phyloP scores from a whole-genome alignment of 192 early-diverging fungal species.

The Umbelopsis ramanniana region DNA sequence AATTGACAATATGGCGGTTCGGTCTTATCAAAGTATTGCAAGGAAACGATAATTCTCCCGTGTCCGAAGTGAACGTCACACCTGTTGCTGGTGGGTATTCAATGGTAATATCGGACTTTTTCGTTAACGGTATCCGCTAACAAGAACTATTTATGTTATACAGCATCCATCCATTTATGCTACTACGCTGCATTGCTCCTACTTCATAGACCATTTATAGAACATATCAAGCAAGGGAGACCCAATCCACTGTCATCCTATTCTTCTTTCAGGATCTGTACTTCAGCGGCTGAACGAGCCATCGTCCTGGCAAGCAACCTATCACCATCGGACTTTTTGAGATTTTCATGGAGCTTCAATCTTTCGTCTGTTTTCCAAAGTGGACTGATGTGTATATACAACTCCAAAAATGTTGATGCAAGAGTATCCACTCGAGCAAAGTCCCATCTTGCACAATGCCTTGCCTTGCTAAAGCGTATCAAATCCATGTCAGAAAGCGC shows the following conservation, averaged over 20 bases:
- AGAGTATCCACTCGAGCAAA: constrained; percentile 32
- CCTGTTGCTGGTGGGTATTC: constrained; percentile 37
- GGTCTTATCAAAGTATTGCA: constrained; percentile 36
- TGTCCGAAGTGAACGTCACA: constrained; percentile 8
- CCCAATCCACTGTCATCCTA: constrained; percentile 27
- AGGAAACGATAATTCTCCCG: neutral
- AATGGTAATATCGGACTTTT: no score
- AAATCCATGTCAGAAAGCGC: constrained; percentile 33
- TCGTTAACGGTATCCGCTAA: no score
- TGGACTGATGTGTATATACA: constrained; percentile 41
- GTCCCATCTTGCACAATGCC: constrained; percentile 24
- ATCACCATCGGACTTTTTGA: constrained; percentile 31
- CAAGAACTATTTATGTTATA: no score
- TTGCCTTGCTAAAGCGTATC: constrained; percentile 24
- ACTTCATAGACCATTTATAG: constrained; percentile 47
- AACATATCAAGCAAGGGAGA: constrained; percentile 18
- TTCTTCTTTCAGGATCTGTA: constrained; percentile 39
- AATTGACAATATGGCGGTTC: constrained; percentile 43
- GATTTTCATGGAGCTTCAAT: constrained; percentile 42
- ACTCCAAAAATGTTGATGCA: constrained; percentile 36
- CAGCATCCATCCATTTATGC: constrained; percentile 37
- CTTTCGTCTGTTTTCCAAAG: constrained; percentile 37
- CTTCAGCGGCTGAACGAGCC: constrained; percentile 37
- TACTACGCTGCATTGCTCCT: constrained; percentile 41
- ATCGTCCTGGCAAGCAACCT: constrained; percentile 32